Conservation (phyloP, 2,329 filamentous ascomycete species). For the Trichoderma lentiforme region DNA sequence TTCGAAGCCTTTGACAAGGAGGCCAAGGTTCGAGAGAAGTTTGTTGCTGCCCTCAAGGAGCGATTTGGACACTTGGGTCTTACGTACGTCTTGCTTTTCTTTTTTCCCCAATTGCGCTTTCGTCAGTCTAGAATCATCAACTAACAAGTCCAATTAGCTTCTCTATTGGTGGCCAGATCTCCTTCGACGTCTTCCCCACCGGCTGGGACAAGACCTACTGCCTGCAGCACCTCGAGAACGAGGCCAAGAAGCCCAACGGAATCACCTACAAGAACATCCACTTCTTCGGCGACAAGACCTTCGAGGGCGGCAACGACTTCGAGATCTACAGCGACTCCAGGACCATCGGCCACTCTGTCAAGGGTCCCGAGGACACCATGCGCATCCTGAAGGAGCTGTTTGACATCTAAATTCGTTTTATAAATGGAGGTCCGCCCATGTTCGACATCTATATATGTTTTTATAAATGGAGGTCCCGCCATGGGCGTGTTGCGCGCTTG, state of each 20-base stretch:
- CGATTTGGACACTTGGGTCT: constrained; percentile 80
- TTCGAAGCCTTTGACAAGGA: constrained; percentile 79
- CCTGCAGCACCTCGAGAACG: constrained; percentile 78
- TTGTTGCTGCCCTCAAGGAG: constrained; percentile 74
- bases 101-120: neutral
- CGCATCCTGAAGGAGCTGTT: constrained; percentile 79
- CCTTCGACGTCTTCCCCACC: constrained; percentile 93
- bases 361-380: constrained; percentile 77
- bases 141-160: constrained; percentile 52
- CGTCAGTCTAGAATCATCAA: neutral
- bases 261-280: constrained; percentile 83
- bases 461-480: neutral
- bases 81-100: constrained; percentile 60
- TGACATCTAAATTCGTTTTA: constrained; percentile 46
- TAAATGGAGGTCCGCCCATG: neutral
- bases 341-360: constrained; percentile 82
- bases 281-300: constrained; percentile 98
- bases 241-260: constrained; percentile 66
- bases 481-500: neutral
- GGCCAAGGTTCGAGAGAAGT: constrained; percentile 70
- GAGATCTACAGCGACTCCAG: constrained; percentile 84
- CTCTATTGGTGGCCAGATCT: constrained; percentile 95
- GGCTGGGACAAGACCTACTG: constrained; percentile 99
- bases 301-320: constrained; percentile 87
- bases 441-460: constrained; percentile 45